Evolutionary conservation across 495 filamentous ascomycete species (phyloP).

Genomic region (Penicillium soppii): DNA sequence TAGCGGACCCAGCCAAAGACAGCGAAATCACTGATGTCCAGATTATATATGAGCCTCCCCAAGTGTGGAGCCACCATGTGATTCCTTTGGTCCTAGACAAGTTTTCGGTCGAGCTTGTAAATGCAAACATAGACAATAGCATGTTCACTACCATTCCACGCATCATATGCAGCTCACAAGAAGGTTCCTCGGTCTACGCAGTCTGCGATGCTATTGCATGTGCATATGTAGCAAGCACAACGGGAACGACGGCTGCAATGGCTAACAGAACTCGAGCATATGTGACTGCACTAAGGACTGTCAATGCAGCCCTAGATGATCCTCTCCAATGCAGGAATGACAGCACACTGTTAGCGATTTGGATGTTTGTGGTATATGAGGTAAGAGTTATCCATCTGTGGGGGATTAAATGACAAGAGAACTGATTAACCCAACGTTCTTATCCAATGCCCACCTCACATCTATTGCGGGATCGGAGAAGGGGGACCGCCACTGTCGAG

Average conservation of each 20-base stretch:
- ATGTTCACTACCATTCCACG: conserved; percentile 14
- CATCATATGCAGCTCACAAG: conserved; percentile 8
- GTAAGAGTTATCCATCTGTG: conserved; percentile 1
- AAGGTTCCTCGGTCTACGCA: conserved; percentile 9
- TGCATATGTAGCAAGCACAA: conserved; percentile 13
- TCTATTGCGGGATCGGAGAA: background rate
- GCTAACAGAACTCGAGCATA: conserved; percentile 6
- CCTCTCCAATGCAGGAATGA: conserved; percentile 11
- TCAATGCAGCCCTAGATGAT: conserved; percentile 12
- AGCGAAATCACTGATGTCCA: background rate
- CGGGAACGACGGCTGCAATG: conserved; percentile 1
- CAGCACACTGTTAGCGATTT: conserved; percentile 14
- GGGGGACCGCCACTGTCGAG: conserved; percentile 8
- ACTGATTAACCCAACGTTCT: conserved; percentile 4
- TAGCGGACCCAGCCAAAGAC: conserved; percentile 1
- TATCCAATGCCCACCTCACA: conserved; percentile 11
- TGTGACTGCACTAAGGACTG: conserved; percentile 4
- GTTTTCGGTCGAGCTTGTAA: conserved; percentile 6
- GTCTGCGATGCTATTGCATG: conserved; percentile 14
- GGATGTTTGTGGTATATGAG: conserved; percentile 15
- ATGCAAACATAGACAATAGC: conserved; percentile 8
- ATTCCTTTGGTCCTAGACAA: conserved; percentile 15
- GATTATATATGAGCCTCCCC: conserved; percentile 9
- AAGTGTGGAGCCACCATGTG: conserved; percentile 11
- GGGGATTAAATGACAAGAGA: background rate